phyloP scores from a whole-genome alignment of 2,329 filamentous ascomycete species.

The Diaporthe vexans region DNA sequence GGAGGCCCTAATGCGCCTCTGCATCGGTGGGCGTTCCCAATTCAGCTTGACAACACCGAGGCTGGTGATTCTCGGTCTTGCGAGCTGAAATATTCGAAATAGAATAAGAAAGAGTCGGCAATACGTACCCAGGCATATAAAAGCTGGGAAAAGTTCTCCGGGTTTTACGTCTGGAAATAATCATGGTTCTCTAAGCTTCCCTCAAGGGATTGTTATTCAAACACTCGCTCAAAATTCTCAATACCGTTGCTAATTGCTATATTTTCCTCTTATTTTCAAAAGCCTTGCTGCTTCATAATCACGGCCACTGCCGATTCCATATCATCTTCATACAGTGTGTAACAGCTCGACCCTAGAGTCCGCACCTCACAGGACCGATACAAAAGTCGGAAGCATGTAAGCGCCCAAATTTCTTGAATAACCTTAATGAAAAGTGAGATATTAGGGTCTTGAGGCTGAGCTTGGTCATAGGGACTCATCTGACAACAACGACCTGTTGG shows the following conservation, averaged over 20 bases:
- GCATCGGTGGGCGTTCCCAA: background rate
- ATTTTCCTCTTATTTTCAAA: background rate
- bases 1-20: conserved; percentile 1
- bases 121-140: background rate
- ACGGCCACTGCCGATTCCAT: no score
- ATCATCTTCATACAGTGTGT: background rate
- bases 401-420: background rate
- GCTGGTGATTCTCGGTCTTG: background rate
- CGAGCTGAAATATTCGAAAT: background rate
- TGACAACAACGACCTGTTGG: background rate
- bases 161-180: background rate
- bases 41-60: background rate
- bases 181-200: background rate
- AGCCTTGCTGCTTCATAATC: background rate
- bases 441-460: background rate
- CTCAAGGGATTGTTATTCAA: background rate
- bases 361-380: background rate
- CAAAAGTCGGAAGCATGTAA: background rate
- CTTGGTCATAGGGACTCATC: background rate
- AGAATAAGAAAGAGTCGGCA: background rate
- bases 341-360: no score
- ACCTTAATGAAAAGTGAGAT: no score
- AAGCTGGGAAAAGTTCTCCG: background rate
- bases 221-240: background rate
- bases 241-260: background rate